phyloP scores from a whole-genome alignment of 2,329 filamentous ascomycete genomes.

The Myrmaecium sp. region DNA sequence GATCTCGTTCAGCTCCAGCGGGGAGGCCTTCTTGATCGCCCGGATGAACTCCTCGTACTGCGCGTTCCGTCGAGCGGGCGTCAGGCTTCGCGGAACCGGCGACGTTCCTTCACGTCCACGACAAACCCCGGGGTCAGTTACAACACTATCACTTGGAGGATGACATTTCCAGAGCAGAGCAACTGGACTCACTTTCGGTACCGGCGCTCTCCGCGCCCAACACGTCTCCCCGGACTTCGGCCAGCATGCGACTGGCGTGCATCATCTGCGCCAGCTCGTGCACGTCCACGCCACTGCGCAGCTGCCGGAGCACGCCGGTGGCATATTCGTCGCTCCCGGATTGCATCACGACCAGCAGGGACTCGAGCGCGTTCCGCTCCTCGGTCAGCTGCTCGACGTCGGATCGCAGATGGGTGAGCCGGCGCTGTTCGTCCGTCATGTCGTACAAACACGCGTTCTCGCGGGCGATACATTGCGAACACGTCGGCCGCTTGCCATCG shows the following conservation, averaged over 20 bases:
- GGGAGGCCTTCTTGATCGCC: conserved; percentile 3
- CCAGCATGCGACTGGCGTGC: conserved; percentile 6
- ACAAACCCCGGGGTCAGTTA: neutral
- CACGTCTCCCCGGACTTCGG: conserved; percentile 5
- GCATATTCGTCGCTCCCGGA: conserved; percentile 7
- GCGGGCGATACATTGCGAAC: conserved; percentile 8
- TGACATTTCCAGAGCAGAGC: too few relatives aligned
- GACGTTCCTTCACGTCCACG: too few relatives aligned
- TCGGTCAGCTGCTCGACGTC: conserved; percentile 9
- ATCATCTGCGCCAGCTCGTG: conserved; percentile 7
- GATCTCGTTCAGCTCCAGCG: conserved; percentile 8
- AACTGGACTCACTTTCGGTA: too few relatives aligned
- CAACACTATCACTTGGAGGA: too few relatives aligned
- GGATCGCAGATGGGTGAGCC: conserved; percentile 10
- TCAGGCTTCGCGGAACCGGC: conserved; percentile 1
- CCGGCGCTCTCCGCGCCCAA: too few relatives aligned
- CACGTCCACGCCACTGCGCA: conserved; percentile 7
- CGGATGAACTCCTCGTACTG: conserved; percentile 5
- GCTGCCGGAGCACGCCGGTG: conserved; percentile 7
- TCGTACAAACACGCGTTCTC: conserved; percentile 9
- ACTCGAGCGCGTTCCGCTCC: conserved; percentile 8
- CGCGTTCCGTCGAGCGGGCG: neutral
- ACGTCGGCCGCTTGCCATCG: conserved; percentile 9
- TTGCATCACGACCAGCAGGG: conserved; percentile 7
- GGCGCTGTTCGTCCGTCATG: conserved; percentile 11